Base-by-base conservation (phyloP, 2,329 filamentous ascomycete species). In the Thelonectria blattea region DNA sequence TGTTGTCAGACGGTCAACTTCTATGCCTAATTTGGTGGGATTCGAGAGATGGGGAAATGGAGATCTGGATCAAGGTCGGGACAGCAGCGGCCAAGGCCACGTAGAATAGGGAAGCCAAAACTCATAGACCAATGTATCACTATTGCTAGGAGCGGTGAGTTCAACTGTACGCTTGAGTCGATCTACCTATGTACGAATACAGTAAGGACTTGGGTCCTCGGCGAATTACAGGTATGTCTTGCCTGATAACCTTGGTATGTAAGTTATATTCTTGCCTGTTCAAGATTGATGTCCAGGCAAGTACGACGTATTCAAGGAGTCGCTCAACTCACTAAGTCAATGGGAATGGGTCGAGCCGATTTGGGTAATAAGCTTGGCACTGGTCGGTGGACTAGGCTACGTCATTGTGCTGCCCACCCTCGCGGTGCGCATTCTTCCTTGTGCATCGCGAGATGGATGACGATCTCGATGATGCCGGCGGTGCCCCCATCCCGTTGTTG, bases 1-100 rank as follows among this genome's bases (percentile, higher is more conserved):
- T 10, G 15, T 43, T 5, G 27, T 30, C 50, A 85, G 83, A 86
- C 84, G 32, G 84, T 86, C 79, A 86, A 83, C 73, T 83, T 83
- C 70, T 83, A 83, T 68, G 81, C 81, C 60, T 83, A 78, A 75
- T 66, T 57, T 53, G 49, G 52, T 41, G 49, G 20, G 58, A 39
- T 34, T 43, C 18, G 17, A 43, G 41, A 49, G 17, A 59, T 30
- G 10, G 17, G 48, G 41, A 15, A 15, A 15, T 32, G 20, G 22
- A 34, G 39, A 60, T 57, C 43, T 58, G 32, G 48, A 49, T 48
- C 49, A 60, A 47, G 43, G 45, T 50, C 41, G 51, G 37, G 51
- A 43, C 42, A 50, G 43, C 24, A 34, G 37, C 60, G 45, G 39
- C 12, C 49, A 48, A 48, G 62, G 54, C 54, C 51, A 52, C 46